Conservation (phyloP, 164 flowering plant species). For the Akebia trifoliata region DNA sequence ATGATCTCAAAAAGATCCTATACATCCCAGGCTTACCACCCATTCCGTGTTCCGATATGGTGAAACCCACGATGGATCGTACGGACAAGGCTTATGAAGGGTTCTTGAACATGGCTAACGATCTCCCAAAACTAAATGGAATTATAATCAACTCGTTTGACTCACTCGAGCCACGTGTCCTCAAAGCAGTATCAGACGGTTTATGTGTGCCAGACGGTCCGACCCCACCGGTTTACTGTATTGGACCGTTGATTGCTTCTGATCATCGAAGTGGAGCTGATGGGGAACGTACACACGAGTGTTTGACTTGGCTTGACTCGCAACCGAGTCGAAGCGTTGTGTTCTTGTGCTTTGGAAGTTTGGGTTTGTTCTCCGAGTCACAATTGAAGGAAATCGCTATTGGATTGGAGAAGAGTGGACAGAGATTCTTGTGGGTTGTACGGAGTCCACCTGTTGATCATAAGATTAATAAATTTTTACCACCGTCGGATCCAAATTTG, state of each 20-base stretch:
- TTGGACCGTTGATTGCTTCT: conserved; percentile 21
- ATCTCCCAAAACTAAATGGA: conserved; percentile 8
- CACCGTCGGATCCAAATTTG: conserved; percentile 30
- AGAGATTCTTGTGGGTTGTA: no score
- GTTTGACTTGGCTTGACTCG: conserved; percentile 31
- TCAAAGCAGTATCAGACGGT: conserved; percentile 8
- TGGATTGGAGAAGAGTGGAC: no score
- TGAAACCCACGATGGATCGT: conserved; percentile 11
- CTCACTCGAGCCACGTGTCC: conserved; percentile 14
- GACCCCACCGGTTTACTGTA: conserved; percentile 9
- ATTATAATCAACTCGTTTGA: conserved; percentile 29
- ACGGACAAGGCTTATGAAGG: conserved; percentile 5
- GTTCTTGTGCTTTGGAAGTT: conserved; percentile 33
- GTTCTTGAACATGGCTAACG: not conserved
- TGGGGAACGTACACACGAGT: conserved; percentile 11
- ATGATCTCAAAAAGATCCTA: not conserved
- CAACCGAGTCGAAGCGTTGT: conserved; percentile 34
- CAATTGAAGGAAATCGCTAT: no score
- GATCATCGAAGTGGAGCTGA: not conserved
- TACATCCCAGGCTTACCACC: conserved; percentile 16
- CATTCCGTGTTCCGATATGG: conserved; percentile 9
- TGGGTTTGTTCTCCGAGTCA: no score
- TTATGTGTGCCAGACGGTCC: conserved; percentile 4
- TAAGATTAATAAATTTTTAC: no score
- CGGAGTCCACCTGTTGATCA: no score